Percentiles rank a stretch among this genome's conserved stretches.
These are phyloP conservation scores for Tricholoma sp. DNA, from an alignment of 768 basidiomycete species.

Conservation along the genomic window DNA sequence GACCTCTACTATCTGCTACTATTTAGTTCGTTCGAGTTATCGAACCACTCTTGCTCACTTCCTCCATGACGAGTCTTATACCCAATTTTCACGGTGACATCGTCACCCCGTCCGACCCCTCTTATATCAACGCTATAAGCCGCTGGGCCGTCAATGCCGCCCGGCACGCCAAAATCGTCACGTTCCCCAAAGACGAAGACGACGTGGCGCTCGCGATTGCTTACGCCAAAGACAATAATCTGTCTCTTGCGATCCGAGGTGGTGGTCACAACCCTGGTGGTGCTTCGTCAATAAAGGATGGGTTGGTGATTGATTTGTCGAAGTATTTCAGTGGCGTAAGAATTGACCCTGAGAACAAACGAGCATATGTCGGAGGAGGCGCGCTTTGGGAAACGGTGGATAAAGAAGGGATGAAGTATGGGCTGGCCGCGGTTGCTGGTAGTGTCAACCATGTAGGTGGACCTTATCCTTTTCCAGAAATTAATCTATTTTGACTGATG, in stretches of 20 bases:
- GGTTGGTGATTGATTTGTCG: conserved; percentile 32
- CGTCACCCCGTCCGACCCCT: conserved; percentile 1
- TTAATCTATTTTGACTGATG: neutral
- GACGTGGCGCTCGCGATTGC: conserved; percentile 12
- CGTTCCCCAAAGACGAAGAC: conserved; percentile 10
- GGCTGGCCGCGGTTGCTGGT: conserved; percentile 32
- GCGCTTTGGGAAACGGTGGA: conserved; percentile 34
- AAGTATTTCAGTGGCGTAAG: conserved; percentile 12
- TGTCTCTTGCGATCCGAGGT: conserved; percentile 28
- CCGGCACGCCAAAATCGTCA: conserved; percentile 12
- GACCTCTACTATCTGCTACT: too few relatives aligned
- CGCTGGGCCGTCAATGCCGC: conserved; percentile 12
- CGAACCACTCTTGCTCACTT: too few relatives aligned
- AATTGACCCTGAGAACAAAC: conserved; percentile 25
- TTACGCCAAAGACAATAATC: conserved; percentile 4
- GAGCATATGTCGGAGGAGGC: conserved; percentile 34
- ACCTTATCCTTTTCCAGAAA: too few relatives aligned
- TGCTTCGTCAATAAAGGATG: conserved; percentile 29
- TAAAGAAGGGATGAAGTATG: conserved; percentile 27
- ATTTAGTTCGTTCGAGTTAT: too few relatives aligned
- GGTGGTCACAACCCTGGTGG: conserved; percentile 25
- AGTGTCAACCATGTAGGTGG: conserved; percentile 40
- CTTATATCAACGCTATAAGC: conserved; percentile 1
- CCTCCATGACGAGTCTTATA: too few relatives aligned
- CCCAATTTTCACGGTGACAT: neutral